phyloP scores from a whole-genome alignment of 208 protist genomes.

The Leishmania mexicana region DNA sequence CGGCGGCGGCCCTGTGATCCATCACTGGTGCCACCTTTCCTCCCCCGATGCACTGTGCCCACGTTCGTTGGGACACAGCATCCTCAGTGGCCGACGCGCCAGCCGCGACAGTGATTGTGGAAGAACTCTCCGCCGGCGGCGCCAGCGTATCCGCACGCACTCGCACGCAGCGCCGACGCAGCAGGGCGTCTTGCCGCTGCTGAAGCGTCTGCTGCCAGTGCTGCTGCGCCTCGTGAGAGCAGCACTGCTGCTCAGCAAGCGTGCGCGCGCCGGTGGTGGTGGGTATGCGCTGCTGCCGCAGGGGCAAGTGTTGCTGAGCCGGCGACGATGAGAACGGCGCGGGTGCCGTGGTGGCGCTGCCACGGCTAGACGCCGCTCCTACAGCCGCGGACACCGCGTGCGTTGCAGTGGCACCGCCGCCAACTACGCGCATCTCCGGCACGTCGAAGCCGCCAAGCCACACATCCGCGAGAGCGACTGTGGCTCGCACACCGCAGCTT shows the following conservation, averaged over 20 bases:
- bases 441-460: constrained; percentile 8
- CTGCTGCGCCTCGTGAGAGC: neutral
- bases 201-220: constrained; percentile 1
- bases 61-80: neutral
- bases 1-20: constrained; percentile 21
- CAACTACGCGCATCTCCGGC: neutral
- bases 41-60: neutral
- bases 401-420: neutral
- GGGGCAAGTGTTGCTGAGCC: neutral
- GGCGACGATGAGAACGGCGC: neutral
- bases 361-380: neutral
- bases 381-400: neutral
- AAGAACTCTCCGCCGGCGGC: no score
- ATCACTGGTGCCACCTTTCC: constrained; percentile 9
- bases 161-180: constrained; percentile 15
- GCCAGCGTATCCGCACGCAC: neutral
- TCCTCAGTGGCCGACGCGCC: neutral
- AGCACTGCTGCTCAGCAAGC: neutral
- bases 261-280: neutral
- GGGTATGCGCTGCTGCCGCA: neutral
- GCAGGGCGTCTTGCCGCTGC: constrained; percentile 12
- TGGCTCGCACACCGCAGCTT: neutral
- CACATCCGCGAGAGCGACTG: constrained; percentile 2
- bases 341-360: neutral
- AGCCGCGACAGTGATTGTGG: neutral